Percentiles rank a stretch among this genome's conserved stretches.
Evolutionary conservation across 2,329 filamentous ascomycete species (phyloP).

Genomic region (Sclerotinia borealis): DNA sequence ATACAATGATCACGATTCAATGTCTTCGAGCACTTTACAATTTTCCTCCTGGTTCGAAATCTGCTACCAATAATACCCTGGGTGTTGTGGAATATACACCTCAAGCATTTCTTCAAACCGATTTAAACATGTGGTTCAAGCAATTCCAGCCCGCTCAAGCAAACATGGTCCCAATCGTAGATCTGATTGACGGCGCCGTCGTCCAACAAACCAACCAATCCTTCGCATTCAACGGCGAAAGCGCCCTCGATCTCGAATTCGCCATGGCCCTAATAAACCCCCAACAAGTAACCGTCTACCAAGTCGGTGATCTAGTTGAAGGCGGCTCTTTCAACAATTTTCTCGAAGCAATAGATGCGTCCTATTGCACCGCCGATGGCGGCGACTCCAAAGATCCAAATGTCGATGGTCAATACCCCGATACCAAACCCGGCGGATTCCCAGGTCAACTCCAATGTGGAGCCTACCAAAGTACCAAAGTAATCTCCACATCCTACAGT

Average conservation of each 20-base stretch:
- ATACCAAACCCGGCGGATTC: conserved; percentile 31
- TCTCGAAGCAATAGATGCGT: conserved; percentile 40
- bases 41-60: conserved; percentile 37
- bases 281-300: conserved; percentile 45
- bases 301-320: conserved; percentile 36
- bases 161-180: conserved; percentile 35
- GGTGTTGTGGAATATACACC: conserved; percentile 50
- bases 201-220: conserved; percentile 34
- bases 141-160: conserved; percentile 39
- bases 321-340: conserved; percentile 30
- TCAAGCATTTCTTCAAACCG: conserved; percentile 46
- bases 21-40: conserved; percentile 49
- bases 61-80: conserved; percentile 41
- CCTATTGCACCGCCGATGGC: conserved; percentile 40
- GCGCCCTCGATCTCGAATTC: conserved; percentile 35
- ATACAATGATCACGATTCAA: conserved; percentile 49
- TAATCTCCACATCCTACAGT: conserved; percentile 49
- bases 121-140: conserved; percentile 44
- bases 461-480: conserved; percentile 41
- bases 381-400: conserved; percentile 35
- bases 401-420: conserved; percentile 35
- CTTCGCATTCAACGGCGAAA: conserved; percentile 38
- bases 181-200: conserved; percentile 34
- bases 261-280: conserved; percentile 47
- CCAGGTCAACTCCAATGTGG: conserved; percentile 42